These are phyloP conservation scores for Podospora bellae-mahoneyi DNA, from an alignment of 495 filamentous ascomycete genomes.

Conservation along the genomic window DNA sequence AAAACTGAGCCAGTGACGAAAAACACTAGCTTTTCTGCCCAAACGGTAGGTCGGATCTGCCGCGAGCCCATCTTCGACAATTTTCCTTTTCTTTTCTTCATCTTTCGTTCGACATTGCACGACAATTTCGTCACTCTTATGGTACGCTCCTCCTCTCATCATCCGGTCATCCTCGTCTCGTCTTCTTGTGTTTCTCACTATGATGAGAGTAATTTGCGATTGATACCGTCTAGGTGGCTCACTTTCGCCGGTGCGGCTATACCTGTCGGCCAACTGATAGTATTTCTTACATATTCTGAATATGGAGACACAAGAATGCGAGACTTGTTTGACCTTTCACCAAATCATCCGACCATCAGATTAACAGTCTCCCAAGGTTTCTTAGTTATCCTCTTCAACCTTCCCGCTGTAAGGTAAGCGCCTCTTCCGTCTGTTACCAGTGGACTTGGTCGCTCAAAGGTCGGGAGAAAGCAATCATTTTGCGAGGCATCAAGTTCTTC, in stretches of 20 bases:
- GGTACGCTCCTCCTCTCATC: neutral
- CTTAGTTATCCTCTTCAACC: neutral
- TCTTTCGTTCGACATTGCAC: neutral
- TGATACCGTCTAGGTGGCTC: slow-evolving; percentile 32
- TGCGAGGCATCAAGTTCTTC: slow-evolving; percentile 18
- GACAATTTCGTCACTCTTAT: neutral
- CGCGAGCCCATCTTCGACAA: neutral
- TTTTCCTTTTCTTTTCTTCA: neutral
- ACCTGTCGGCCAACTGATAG: slow-evolving; percentile 32
- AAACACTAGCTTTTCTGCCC: neutral
- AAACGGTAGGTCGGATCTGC: neutral
- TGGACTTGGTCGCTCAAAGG: slow-evolving; percentile 15
- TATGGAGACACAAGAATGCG: slow-evolving; percentile 1
- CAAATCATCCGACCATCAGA: slow-evolving; percentile 9
- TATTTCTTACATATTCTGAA: slow-evolving; percentile 39
- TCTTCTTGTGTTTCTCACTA: slow-evolving; percentile 11
- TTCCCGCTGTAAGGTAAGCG: slow-evolving; percentile 18
- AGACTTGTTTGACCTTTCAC: neutral
- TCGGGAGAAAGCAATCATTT: slow-evolving; percentile 19
- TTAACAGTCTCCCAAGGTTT: neutral
- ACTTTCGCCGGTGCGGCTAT: slow-evolving; percentile 34
- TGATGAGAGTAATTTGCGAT: slow-evolving; percentile 39
- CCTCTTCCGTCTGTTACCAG: slow-evolving; percentile 11
- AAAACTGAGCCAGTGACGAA: neutral
- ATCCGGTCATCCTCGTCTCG: neutral